phyloP scores from a whole-genome alignment of 83 land plant genomes.

The Thuja plicata region DNA sequence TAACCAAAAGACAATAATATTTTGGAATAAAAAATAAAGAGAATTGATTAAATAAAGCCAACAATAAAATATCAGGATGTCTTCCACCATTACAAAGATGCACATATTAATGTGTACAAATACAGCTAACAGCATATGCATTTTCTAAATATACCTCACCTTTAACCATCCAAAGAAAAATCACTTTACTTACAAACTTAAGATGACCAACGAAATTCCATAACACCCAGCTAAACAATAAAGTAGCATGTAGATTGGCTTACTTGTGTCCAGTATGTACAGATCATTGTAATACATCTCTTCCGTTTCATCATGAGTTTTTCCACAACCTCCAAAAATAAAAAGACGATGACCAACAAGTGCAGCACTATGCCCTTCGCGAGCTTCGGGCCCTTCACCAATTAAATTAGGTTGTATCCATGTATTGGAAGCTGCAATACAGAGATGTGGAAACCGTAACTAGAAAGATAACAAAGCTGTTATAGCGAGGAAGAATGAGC shows the following conservation, averaged over 20 bases:
- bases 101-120: background rate
- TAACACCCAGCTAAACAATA: background rate
- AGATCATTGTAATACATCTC: constrained; percentile 90
- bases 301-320: constrained; percentile 47
- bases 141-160: background rate
- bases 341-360: constrained; percentile 65
- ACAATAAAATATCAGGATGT: background rate
- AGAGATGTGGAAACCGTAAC: background rate
- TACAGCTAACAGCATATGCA: background rate
- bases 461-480: constrained; percentile 1
- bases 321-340: constrained; percentile 87
- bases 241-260: background rate
- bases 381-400: constrained; percentile 82
- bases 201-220: background rate
- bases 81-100: background rate
- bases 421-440: constrained; percentile 64
- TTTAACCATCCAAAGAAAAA: background rate
- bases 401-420: constrained; percentile 70
- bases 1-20: background rate
- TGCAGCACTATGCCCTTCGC: constrained; percentile 96
- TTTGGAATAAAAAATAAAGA: background rate
- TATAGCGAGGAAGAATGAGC: background rate
- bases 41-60: background rate
- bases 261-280: constrained; percentile 80
- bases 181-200: background rate